Evolutionary conservation across 306 rosid species (phyloP).

Genomic region (Trifolium repens): DNA sequence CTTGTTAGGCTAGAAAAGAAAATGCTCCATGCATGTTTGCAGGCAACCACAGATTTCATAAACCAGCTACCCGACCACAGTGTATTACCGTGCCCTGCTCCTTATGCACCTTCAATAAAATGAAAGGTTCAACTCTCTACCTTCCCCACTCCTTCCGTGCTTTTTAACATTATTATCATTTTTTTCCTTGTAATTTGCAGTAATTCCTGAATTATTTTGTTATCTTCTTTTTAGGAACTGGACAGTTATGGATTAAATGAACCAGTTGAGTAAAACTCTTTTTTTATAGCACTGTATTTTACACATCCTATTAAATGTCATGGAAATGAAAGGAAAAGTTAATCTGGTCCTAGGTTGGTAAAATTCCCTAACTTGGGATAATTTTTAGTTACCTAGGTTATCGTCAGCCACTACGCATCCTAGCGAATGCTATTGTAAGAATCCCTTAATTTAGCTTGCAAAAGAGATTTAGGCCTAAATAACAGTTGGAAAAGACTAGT

Average conservation of each 20-base stretch:
- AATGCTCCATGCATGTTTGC: constrained; percentile 88
- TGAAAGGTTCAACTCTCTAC: constrained; percentile 53
- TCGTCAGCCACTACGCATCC: neutral
- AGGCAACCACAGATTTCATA: constrained; percentile 63
- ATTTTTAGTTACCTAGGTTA: neutral
- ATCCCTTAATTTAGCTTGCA: constrained; percentile 1
- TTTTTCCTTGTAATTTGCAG: constrained; percentile 25
- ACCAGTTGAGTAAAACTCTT: constrained; percentile 45
- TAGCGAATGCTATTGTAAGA: neutral
- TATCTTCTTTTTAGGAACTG: constrained; percentile 36
- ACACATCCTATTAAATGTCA: constrained; percentile 14
- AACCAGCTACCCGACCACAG: constrained; percentile 77
- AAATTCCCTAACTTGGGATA: constrained; percentile 7
- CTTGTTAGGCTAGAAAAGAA: constrained; percentile 82
- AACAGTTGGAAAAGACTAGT: neutral
- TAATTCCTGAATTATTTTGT: constrained; percentile 11
- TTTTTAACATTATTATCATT: constrained; percentile 14
- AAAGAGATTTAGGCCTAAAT: neutral
- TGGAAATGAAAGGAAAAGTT: constrained; percentile 26
- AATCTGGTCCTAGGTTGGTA: constrained; percentile 15
- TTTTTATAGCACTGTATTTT: constrained; percentile 10
- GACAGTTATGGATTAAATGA: constrained; percentile 34
- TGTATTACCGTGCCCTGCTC: constrained; percentile 89
- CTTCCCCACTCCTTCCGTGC: neutral
- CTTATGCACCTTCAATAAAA: constrained; percentile 77